A percentile compares a stretch with the other conserved stretches of the same genome.
These are phyloP conservation scores for Corymbia maculata DNA, from an alignment of 345 rosid species.

Conservation along the genomic window DNA sequence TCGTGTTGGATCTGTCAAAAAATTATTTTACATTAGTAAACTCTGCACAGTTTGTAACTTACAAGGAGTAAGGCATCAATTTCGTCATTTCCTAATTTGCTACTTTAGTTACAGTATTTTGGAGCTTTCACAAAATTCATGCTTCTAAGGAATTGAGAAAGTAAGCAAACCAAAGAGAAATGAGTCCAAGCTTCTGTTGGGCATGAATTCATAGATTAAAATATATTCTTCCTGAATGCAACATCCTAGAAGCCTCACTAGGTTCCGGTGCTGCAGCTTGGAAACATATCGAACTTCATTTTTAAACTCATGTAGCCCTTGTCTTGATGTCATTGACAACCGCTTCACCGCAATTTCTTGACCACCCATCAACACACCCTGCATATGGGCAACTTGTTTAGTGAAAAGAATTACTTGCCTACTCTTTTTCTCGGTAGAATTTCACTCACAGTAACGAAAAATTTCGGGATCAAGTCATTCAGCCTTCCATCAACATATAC, in stretches of 20 bases:
- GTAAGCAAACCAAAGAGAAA: slow-evolving; percentile 22
- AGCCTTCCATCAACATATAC: background rate
- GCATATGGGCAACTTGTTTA: background rate
- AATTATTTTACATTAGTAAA: background rate
- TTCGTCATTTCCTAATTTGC: too few relatives aligned
- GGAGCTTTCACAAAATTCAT: too few relatives aligned
- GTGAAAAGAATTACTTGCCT: background rate
- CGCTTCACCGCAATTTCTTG: slow-evolving; percentile 6
- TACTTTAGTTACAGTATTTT: too few relatives aligned
- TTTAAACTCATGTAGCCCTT: slow-evolving; percentile 1
- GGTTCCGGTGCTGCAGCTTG: slow-evolving; percentile 29
- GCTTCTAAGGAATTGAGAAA: background rate
- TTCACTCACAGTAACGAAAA: background rate
- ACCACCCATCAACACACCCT: background rate
- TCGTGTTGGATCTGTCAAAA: slow-evolving; percentile 5
- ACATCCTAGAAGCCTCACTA: slow-evolving; percentile 28
- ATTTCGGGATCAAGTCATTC: background rate
- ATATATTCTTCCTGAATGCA: slow-evolving; percentile 22
- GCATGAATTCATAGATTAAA: slow-evolving; percentile 35
- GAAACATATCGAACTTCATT: slow-evolving; percentile 3
- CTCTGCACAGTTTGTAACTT: background rate
- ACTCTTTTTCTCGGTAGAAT: too few relatives aligned
- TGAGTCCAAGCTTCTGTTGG: slow-evolving; percentile 30
- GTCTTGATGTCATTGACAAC: background rate
- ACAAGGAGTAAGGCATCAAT: too few relatives aligned